Evolutionary conservation across 768 basidiomycete genomes (phyloP).

Genomic region (Trametes maxima): DNA sequence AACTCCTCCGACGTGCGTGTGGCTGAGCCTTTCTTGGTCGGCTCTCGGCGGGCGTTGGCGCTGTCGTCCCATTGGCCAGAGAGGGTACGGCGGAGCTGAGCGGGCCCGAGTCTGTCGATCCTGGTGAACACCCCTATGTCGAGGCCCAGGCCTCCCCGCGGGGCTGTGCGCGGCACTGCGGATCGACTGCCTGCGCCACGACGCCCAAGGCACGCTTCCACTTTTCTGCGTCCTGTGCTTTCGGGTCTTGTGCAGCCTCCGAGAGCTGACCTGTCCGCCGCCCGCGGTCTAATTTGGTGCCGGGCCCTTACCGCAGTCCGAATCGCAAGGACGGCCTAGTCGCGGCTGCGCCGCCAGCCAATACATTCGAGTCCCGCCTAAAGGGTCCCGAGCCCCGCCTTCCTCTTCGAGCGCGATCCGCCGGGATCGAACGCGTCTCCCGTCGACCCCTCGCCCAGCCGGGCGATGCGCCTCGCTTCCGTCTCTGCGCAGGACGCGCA

Average conservation of each 20-base stretch:
- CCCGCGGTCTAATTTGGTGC: neutral
- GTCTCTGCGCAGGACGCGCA: neutral
- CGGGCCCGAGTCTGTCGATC: too few relatives aligned
- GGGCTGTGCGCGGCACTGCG: neutral
- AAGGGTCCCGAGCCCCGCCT: neutral
- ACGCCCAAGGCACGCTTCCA: neutral
- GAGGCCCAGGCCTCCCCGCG: too few relatives aligned
- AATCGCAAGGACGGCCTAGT: neutral
- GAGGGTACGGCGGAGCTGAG: neutral
- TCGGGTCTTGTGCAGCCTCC: neutral
- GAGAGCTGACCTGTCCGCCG: neutral
- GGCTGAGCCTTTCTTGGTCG: too few relatives aligned
- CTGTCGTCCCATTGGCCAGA: neutral
- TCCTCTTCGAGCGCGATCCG: constrained; percentile 9
- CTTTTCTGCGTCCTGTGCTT: neutral
- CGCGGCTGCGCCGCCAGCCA: neutral
- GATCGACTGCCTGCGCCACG: neutral
- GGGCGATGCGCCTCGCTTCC: constrained; percentile 10
- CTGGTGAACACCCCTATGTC: too few relatives aligned
- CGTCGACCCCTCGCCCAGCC: constrained; percentile 1
- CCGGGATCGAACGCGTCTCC: constrained; percentile 1
- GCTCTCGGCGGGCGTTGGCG: too few relatives aligned
- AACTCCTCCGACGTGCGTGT: too few relatives aligned
- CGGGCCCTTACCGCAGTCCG: neutral
- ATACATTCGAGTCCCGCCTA: neutral